Conservation (phyloP, 352 stramenopile genomes). For the Pythium periplocum region DNA sequence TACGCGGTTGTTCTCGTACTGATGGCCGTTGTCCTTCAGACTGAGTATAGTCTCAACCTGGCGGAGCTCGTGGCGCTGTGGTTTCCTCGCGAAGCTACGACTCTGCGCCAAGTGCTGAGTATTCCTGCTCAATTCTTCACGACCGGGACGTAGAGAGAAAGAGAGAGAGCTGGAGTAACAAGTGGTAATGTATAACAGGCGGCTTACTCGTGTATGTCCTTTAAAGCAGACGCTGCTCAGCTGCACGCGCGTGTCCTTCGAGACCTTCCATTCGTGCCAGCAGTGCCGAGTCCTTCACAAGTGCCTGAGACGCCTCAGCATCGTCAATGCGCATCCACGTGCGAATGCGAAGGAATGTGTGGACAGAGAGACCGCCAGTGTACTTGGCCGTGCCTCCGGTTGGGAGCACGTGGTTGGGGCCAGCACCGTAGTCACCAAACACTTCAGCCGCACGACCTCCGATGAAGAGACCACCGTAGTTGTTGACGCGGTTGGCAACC, state of each 20-base stretch:
- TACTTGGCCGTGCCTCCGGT: constrained; percentile 96
- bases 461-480: constrained; percentile 94
- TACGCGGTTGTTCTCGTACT: constrained; percentile 28
- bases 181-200: not conserved
- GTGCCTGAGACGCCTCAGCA: constrained; percentile 59
- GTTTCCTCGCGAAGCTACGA: constrained; percentile 47
- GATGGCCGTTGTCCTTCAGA: constrained; percentile 37
- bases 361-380: constrained; percentile 96
- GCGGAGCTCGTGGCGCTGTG: constrained; percentile 27
- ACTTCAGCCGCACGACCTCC: constrained; percentile 91
- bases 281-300: constrained; percentile 92
- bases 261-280: constrained; percentile 91
- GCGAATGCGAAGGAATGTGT: constrained; percentile 97
- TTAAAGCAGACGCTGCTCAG: constrained; percentile 76
- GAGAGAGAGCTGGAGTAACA: constrained; percentile 1
- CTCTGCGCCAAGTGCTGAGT: constrained; percentile 25
- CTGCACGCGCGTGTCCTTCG: constrained; percentile 74
- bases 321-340: constrained; percentile 99
- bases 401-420: constrained; percentile 98
- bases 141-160: not conserved
- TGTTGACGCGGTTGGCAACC: constrained; percentile 71
- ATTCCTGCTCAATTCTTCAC: not conserved
- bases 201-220: not conserved
- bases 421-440: constrained; percentile 97
- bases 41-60: constrained; percentile 55